Evolutionary conservation across 306 rosid genomes (phyloP).

Genomic region (Castanea mollissima): DNA sequence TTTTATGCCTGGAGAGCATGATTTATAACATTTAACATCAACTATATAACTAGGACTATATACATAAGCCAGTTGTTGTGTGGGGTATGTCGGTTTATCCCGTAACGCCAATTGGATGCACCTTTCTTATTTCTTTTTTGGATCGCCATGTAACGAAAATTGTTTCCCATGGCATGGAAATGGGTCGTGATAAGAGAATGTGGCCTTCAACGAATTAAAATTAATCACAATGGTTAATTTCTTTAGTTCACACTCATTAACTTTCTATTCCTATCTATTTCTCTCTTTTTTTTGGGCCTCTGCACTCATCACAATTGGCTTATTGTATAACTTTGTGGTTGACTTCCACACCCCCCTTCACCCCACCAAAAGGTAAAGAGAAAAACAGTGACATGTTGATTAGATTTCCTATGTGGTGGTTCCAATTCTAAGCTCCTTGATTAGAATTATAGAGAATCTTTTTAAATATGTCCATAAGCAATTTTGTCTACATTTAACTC

Average conservation of each 20-base stretch:
- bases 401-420: neutral
- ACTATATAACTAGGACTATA: slow-evolving; percentile 10
- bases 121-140: neutral
- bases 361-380: neutral
- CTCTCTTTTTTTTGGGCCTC: neutral
- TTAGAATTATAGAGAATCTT: neutral
- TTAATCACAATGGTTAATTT: no score
- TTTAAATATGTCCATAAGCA: neutral
- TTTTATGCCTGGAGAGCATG: slow-evolving; percentile 34
- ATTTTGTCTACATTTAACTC: neutral
- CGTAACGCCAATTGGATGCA: slow-evolving; percentile 20
- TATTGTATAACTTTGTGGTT: neutral
- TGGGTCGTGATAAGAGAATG: neutral
- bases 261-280: no score
- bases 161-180: neutral
- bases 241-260: no score
- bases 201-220: neutral
- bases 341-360: neutral
- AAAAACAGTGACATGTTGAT: neutral
- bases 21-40: neutral
- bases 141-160: slow-evolving; percentile 12
- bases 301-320: neutral
- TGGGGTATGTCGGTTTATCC: slow-evolving; percentile 47
- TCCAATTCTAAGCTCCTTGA: neutral
- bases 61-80: slow-evolving; percentile 27